Evolutionary conservation across 441 rosid species (phyloP).

Genomic region (Croton laevigatus): DNA sequence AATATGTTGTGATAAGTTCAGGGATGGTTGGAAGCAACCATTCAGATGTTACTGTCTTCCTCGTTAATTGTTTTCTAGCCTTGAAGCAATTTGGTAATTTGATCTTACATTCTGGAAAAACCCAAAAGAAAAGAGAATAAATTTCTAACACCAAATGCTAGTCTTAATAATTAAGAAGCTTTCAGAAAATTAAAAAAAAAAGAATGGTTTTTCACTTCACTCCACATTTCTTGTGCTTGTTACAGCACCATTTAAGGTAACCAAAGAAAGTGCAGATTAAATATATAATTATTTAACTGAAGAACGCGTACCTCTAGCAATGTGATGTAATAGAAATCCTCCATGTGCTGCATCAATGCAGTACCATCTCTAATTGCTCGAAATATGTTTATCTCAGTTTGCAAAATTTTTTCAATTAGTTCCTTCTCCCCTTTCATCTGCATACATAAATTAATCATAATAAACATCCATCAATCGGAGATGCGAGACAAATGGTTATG

Average conservation of each 20-base stretch:
- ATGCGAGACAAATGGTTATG: neutral
- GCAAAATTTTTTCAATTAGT: constrained; percentile 84
- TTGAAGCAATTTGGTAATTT: constrained; percentile 42
- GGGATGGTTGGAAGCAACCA: neutral
- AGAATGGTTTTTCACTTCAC: neutral
- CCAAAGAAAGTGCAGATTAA: neutral
- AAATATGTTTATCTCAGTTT: constrained; percentile 86
- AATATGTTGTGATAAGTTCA: neutral
- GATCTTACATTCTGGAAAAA: constrained; percentile 60
- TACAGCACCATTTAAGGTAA: constrained; percentile 2
- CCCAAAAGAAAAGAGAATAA: neutral
- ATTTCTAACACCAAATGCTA: neutral
- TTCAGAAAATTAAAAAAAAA: neutral
- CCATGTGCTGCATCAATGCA: constrained; percentile 99
- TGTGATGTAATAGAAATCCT: constrained; percentile 90
- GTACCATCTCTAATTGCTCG: constrained; percentile 88
- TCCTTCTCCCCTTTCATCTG: constrained; percentile 99
- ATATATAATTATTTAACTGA: neutral
- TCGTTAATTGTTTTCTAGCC: constrained; percentile 27
- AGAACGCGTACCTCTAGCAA: constrained; percentile 65
- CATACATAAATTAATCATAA: constrained; percentile 10
- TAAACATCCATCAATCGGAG: constrained; percentile 12
- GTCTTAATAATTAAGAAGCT: neutral
- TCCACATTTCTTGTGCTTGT: neutral
- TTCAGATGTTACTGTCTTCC: constrained; percentile 16